These are phyloP conservation scores for Globisporangium canariense DNA, from an alignment of 352 stramenopile genomes.

Conservation along the genomic window DNA sequence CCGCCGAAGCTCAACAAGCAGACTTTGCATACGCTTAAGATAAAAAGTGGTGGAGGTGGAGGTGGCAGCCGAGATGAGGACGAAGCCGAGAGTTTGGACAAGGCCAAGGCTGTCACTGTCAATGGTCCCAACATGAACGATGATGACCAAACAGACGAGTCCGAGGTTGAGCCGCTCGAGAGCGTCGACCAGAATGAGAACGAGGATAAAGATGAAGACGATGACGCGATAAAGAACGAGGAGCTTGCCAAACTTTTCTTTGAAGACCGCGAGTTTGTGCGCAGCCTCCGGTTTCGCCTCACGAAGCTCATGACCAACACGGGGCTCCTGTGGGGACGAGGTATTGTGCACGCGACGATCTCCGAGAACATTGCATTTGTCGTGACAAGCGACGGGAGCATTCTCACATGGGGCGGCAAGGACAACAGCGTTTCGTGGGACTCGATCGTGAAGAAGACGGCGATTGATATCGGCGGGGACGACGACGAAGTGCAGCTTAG, in stretches of 20 bases:
- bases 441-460: conserved; percentile 22
- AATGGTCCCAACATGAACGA: background rate
- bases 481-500: conserved; percentile 11
- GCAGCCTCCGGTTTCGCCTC: conserved; percentile 61
- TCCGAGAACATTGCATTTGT: conserved; percentile 87
- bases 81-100: background rate
- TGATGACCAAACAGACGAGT: background rate
- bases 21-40: conserved; percentile 27
- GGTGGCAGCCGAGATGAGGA: background rate
- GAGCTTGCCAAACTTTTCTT: conserved; percentile 68
- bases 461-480: background rate
- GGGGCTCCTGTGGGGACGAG: conserved; percentile 86
- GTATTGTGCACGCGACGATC: conserved; percentile 72
- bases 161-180: conserved; percentile 6
- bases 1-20: conserved; percentile 52
- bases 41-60: background rate
- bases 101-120: background rate
- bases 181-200: background rate
- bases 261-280: conserved; percentile 59
- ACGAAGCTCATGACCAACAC: conserved; percentile 86
- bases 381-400: conserved; percentile 68
- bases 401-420: conserved; percentile 91
- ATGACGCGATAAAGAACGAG: conserved; percentile 34
- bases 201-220: background rate
- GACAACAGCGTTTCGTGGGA: conserved; percentile 38